A percentile compares a stretch with the other conserved stretches of the same genome.
These are phyloP conservation scores for Lactarius sanguifluus DNA, from an alignment of 768 basidiomycete genomes.

Conservation along the genomic window DNA sequence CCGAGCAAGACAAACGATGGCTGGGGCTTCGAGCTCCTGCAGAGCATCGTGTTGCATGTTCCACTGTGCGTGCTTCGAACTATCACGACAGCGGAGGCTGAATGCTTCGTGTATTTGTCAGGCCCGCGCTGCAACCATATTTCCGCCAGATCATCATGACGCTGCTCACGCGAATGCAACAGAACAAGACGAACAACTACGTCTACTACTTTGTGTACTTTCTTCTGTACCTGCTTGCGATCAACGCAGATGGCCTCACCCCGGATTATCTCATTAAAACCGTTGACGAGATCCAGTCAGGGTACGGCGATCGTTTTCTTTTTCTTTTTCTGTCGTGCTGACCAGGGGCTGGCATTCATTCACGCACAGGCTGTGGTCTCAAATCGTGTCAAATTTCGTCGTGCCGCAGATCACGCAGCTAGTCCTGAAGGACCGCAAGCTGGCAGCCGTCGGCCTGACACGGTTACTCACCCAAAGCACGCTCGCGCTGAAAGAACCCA, in stretches of 20 bases:
- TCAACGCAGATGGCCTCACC: conserved; percentile 68
- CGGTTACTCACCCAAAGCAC: conserved; percentile 74
- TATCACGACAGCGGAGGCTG: conserved; percentile 13
- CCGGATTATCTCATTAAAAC: conserved; percentile 79
- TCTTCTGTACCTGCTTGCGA: conserved; percentile 69
- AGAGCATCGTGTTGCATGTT: conserved; percentile 68
- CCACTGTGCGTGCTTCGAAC: conserved; percentile 59
- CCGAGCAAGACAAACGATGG: conserved; percentile 85
- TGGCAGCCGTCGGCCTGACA: conserved; percentile 77
- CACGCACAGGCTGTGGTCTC: conserved; percentile 65
- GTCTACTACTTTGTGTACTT: conserved; percentile 81
- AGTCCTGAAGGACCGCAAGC: conserved; percentile 79
- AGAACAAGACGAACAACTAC: conserved; percentile 86
- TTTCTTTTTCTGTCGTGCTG: neutral
- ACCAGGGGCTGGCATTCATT: no score
- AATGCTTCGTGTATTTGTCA: conserved; percentile 34
- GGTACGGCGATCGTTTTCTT: conserved; percentile 47
- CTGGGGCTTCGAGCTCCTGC: conserved; percentile 89
- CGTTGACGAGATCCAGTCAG: conserved; percentile 81
- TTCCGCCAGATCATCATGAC: conserved; percentile 74
- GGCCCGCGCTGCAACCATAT: conserved; percentile 65
- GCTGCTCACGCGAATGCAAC: conserved; percentile 81
- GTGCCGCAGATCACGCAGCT: conserved; percentile 79
- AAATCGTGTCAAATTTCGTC: conserved; percentile 74
- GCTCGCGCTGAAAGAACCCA: conserved; percentile 65